Base-by-base conservation (phyloP, 352 stramenopile species). In the Phytophthora nicotianae region DNA sequence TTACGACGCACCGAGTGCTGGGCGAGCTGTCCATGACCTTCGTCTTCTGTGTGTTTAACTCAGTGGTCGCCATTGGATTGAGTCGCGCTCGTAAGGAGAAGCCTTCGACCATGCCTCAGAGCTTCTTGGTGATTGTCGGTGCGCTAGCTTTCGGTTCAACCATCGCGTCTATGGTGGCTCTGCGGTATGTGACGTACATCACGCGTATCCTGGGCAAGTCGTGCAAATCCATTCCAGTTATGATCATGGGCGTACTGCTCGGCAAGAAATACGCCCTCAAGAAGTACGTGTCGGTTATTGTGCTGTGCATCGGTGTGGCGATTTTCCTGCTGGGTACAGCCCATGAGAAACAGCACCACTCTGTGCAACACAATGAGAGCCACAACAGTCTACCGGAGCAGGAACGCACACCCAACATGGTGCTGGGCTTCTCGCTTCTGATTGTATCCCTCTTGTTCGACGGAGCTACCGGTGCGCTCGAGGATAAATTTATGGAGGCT, bases 121-220 rank as follows among this genome's bases (percentile, higher is more conserved):
- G 60, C 41, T 86, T 87, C 58, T 68, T 93, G 19, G 65, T 72
- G 1, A 56, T 91, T 19, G 80, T 95, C 0, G 83, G 85, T 23
- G 65, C 82, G 13, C 52, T 93, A 8, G 85, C 85, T 3, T 95
- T 95, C 49, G 71, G 80, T 9, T 93, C 86, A 14, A 93, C 83
- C 24, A 89, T 93, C 58, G 75, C 83, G 50, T 95, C 86, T 7
- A 91, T 95, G 78, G 77, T 92, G 37, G 79, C 83, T 42, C 61
- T 95, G 20, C 86, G 86, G 14, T 95, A 95, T 61, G 82, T 93
- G 43, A 90, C 83, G 41, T 93, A 93, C 72, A 91, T 94, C 55
- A 94, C 86, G 21, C 81, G 86, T 10, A 91, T 93, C 50, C 57
- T 95, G 24, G 86, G 85, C 75, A 95, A 95, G 73, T 93, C 84